These are phyloP conservation scores for Sphaerulina musiva DNA, from an alignment of 2,329 filamentous ascomycete genomes.

Conservation along the genomic window DNA sequence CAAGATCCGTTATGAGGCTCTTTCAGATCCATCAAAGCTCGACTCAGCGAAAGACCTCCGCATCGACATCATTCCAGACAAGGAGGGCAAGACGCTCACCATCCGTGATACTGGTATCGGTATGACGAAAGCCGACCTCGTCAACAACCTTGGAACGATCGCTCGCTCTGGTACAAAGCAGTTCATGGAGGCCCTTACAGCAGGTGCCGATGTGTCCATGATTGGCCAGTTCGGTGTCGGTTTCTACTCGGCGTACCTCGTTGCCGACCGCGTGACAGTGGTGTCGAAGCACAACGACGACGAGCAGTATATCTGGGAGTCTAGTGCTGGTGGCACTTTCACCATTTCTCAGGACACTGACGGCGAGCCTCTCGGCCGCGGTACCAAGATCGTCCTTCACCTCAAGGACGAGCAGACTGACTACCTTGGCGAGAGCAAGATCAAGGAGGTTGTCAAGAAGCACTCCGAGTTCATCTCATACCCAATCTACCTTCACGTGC, in stretches of 20 bases:
- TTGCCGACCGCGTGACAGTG: conserved; percentile 92
- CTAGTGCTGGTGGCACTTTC: conserved; percentile 94
- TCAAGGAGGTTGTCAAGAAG: conserved; percentile 99
- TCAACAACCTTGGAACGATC: conserved; percentile 99
- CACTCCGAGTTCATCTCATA: conserved; percentile 99
- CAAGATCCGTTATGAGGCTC: conserved; percentile 98
- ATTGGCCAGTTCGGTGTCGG: conserved; percentile 99
- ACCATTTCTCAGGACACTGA: conserved; percentile 85
- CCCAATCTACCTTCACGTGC: conserved; percentile 99
- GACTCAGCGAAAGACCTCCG: conserved; percentile 96
- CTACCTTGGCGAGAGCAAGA: conserved; percentile 96
- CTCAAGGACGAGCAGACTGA: conserved; percentile 99
- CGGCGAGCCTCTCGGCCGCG: conserved; percentile 82
- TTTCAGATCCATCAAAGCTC: conserved; percentile 95
- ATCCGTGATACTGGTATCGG: conserved; percentile 98
- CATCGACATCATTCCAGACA: conserved; percentile 97
- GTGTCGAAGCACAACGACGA: conserved; percentile 99
- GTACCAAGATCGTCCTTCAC: conserved; percentile 96
- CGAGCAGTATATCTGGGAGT: conserved; percentile 99
- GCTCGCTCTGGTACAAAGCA: conserved; percentile 99
- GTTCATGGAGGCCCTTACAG: conserved; percentile 99
- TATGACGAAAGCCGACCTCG: conserved; percentile 99
- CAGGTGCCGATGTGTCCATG: conserved; percentile 99
- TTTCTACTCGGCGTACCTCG: conserved; percentile 99
- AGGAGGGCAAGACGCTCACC: conserved; percentile 94